Conservation (phyloP, 176 grass and related monocot genomes). For the Poa annua region DNA sequence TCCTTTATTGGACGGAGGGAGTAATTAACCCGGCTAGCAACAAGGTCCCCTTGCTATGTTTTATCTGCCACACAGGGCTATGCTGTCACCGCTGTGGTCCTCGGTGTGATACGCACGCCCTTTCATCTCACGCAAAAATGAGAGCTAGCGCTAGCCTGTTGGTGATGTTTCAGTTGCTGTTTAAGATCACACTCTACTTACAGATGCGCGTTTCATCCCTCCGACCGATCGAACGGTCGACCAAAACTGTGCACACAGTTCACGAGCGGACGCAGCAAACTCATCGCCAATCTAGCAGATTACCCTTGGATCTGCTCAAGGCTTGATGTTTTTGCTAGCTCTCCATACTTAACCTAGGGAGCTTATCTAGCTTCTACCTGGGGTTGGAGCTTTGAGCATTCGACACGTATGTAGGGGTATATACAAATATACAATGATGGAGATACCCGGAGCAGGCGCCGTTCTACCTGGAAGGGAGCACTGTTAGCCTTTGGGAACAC, state of each 20-base stretch:
- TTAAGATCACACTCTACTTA: not conserved
- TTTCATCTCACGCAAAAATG: slow-evolving; percentile 53
- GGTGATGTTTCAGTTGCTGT: not conserved
- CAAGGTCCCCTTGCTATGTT: not conserved
- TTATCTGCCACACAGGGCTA: not conserved
- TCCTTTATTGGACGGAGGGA: too few species aligned
- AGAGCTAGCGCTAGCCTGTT: slow-evolving; percentile 15
- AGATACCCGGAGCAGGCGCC: slow-evolving; percentile 36
- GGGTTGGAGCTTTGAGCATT: not conserved
- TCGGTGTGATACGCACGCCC: slow-evolving; percentile 42
- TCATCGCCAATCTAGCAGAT: not conserved
- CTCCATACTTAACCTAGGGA: not conserved
- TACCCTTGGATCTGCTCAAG: not conserved
- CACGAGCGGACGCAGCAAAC: slow-evolving; percentile 13
- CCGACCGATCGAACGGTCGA: not conserved
- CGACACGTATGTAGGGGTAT: slow-evolving; percentile 20
- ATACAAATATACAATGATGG: not conserved
- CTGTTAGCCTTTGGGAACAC: slow-evolving; percentile 41
- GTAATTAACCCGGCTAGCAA: not conserved
- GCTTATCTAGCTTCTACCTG: not conserved
- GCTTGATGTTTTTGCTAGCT: not conserved
- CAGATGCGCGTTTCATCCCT: slow-evolving; percentile 25
- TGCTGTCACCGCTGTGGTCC: slow-evolving; percentile 33
- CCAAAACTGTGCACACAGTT: slow-evolving; percentile 4
- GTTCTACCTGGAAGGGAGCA: slow-evolving; percentile 16